These are phyloP conservation scores for Candida qinlingensis DNA, from an alignment of 805 yeast species.

Conservation along the genomic window DNA sequence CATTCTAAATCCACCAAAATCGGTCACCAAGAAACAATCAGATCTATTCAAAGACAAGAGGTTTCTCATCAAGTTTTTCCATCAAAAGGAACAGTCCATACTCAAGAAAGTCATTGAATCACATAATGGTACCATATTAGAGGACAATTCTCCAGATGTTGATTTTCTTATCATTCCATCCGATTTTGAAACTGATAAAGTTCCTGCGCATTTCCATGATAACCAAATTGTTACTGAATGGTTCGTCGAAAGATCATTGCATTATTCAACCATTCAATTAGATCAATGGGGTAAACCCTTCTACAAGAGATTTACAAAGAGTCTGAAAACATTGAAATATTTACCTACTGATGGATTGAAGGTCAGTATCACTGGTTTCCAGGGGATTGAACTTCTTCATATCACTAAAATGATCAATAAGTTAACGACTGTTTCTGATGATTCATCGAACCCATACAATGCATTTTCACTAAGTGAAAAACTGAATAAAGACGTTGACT, in stretches of 20 bases:
- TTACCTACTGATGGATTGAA: constrained; percentile 15
- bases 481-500: constrained; percentile 46
- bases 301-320: constrained; percentile 17
- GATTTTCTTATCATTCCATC: constrained; percentile 20
- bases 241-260: constrained; percentile 71
- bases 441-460: constrained; percentile 14
- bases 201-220: constrained; percentile 14
- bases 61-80: constrained; percentile 41
- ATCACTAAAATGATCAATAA: constrained; percentile 51
- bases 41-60: constrained; percentile 36
- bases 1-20: neutral
- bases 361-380: constrained; percentile 61
- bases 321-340: constrained; percentile 1
- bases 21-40: constrained; percentile 2
- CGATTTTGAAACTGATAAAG: constrained; percentile 8
- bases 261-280: constrained; percentile 39
- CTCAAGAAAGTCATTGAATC: constrained; percentile 39
- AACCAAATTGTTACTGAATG: constrained; percentile 61
- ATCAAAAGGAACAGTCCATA: constrained; percentile 30
- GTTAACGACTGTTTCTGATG: constrained; percentile 44
- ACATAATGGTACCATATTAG: constrained; percentile 36
- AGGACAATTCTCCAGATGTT: neutral
- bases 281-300: constrained; percentile 66
- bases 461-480: constrained; percentile 33
- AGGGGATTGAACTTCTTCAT: constrained; percentile 73